Evolutionary conservation across 495 filamentous ascomycete species (phyloP), one percentile per base, ranked within the genome.

Genomic region (Annulohypoxylon moriforme): DNA sequence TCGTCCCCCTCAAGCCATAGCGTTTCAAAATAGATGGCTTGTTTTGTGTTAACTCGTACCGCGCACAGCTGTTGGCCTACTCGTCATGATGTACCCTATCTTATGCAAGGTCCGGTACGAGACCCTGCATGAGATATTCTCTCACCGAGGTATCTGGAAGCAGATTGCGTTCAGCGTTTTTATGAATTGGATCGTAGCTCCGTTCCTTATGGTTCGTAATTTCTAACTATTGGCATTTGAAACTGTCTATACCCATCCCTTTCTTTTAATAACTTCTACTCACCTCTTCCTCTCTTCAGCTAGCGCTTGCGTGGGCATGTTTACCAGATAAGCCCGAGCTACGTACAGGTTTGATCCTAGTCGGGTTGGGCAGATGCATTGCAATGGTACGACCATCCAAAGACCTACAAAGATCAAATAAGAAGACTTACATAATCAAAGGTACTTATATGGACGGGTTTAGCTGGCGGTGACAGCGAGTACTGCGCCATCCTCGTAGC

Each of bases 1-100:
- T 77, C 1, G 14, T 24, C 47, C n/a, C 25, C 25, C 24, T 29
- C 24, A 3, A 2, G n/a, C 22, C 4, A 13, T 13, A 11, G 24
- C 1, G 24, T 27, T 25, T 24, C 27, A 52, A 18, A 0, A 25
- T n/a, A 33, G 8, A 16, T 60, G 22, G 53, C 13, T 20, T 46
- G 11, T 9, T 38, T 24, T 11, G 13, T 22, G 27, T 24, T 50
- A 29, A 67, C 62, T 13, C 27, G 27, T 22, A 9, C 22, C 55
- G 42, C 50, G n/a, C 16, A 20, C 31, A 93, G 93, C 93, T 0
- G 79, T 95, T 66, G 94, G 94, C 11, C 83, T 97, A 18, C 85
- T 97, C 7, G 88, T 96, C 27, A 97, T 97, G 93, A 97, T 97
- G 94, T 97, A 96, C 73, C 94, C 94, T 0, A 96, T 96, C 67